phyloP scores from a whole-genome alignment of 148 eudicot genomes.

The Nyssa sinensis region DNA sequence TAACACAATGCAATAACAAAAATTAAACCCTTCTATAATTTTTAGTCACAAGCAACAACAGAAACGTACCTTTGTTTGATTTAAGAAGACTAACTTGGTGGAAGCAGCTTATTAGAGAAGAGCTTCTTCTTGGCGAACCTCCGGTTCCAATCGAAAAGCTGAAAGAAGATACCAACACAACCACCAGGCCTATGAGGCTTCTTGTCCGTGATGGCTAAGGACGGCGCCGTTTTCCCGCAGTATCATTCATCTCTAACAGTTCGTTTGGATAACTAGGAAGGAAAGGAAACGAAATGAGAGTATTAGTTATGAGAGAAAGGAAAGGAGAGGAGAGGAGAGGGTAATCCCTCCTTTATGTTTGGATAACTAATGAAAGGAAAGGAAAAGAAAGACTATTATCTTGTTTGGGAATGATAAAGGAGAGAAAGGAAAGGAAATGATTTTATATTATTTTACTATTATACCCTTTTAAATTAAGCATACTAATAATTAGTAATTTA shows the following conservation, averaged over 20 bases:
- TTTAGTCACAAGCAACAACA: background rate
- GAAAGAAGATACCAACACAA: slow-evolving; percentile 88
- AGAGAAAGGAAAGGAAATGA: no score
- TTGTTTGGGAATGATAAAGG: no score
- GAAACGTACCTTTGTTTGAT: background rate
- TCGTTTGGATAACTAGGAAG: no score
- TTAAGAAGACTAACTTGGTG: slow-evolving; percentile 52
- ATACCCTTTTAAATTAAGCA: no score
- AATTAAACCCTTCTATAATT: background rate
- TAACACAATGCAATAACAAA: slow-evolving; percentile 32
- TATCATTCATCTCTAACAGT: slow-evolving; percentile 33
- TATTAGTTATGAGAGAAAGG: no score
- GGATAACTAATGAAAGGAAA: no score
- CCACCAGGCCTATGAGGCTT: slow-evolving; percentile 70
- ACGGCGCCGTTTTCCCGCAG: slow-evolving; percentile 34
- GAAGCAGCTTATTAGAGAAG: slow-evolving; percentile 74
- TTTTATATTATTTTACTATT: no score
- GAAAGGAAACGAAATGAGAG: no score
- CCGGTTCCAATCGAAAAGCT: slow-evolving; percentile 94
- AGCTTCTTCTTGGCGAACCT: slow-evolving; percentile 87
- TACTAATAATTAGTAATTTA: no score
- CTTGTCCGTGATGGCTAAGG: slow-evolving; percentile 69
- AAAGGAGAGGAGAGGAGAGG: no score
- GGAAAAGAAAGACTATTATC: no score
- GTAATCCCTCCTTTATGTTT: no score